These are phyloP conservation scores for Cyclotella kingstonii DNA, from an alignment of 108 stramenopile species.

Conservation along the genomic window DNA sequence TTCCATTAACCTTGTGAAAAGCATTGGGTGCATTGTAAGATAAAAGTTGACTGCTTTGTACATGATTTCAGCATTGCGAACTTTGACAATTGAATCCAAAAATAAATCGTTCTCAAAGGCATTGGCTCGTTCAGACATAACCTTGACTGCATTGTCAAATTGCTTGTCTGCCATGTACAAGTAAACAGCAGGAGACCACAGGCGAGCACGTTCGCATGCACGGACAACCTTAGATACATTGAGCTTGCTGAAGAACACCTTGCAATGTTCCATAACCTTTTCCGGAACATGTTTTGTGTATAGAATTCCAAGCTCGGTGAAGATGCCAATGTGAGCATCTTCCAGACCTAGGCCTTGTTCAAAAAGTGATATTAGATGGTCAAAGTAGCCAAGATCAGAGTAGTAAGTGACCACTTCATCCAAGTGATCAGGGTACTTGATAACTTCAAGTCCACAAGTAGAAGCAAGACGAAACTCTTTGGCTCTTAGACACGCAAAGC, in stretches of 20 bases:
- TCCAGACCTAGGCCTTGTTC: slow-evolving; percentile 98
- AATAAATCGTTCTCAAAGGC: slow-evolving; percentile 97
- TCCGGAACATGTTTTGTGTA: slow-evolving; percentile 98
- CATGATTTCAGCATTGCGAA: slow-evolving; percentile 96
- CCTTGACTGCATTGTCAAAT: slow-evolving; percentile 95
- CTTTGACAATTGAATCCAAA: slow-evolving; percentile 94
- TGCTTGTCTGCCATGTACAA: slow-evolving; percentile 97
- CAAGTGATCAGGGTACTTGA: slow-evolving; percentile 98
- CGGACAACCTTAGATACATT: slow-evolving; percentile 98
- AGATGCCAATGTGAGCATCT: slow-evolving; percentile 98
- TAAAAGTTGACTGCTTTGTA: slow-evolving; percentile 98
- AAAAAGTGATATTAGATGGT: slow-evolving; percentile 95
- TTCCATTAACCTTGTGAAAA: slow-evolving; percentile 92
- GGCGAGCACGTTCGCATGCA: slow-evolving; percentile 96
- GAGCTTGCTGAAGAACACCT: slow-evolving; percentile 96
- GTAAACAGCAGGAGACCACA: slow-evolving; percentile 96
- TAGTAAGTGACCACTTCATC: slow-evolving; percentile 98
- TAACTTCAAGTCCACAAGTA: slow-evolving; percentile 96
- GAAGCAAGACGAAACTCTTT: slow-evolving; percentile 97
- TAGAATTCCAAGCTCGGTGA: slow-evolving; percentile 98
- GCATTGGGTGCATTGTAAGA: slow-evolving; percentile 84
- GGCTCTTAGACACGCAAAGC: slow-evolving; percentile 94
- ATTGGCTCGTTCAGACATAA: slow-evolving; percentile 95
- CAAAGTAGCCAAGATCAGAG: slow-evolving; percentile 94
- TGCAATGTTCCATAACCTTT: slow-evolving; percentile 99